These are phyloP conservation scores for Phaeodactylum tricornutum DNA, from an alignment of 108 stramenopile species.

Conservation along the genomic window DNA sequence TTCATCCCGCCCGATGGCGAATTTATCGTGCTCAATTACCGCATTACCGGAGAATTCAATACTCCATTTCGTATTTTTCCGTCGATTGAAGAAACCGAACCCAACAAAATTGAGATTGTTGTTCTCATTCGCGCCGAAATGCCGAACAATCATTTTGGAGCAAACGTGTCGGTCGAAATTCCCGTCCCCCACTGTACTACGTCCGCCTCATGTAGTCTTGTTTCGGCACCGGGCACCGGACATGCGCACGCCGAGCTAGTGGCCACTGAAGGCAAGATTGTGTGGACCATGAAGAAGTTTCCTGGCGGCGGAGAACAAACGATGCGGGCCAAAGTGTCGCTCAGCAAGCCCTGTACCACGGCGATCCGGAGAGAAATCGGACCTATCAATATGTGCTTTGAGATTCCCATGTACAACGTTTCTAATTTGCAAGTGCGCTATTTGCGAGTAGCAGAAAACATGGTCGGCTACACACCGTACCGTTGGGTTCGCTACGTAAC, in stretches of 20 bases:
- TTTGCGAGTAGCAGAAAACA: constrained; percentile 92
- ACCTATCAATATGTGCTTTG: constrained; percentile 95
- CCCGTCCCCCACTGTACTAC: constrained; percentile 79
- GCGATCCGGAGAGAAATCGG: constrained; percentile 88
- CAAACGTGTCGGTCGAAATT: constrained; percentile 85
- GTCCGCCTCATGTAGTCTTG: constrained; percentile 49
- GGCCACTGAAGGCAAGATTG: constrained; percentile 65
- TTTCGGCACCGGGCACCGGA: constrained; percentile 48
- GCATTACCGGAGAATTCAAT: constrained; percentile 93
- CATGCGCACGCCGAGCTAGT: constrained; percentile 76
- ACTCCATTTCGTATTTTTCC: constrained; percentile 97
- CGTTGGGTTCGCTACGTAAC: constrained; percentile 99
- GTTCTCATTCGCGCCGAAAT: constrained; percentile 93
- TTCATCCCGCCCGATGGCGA: constrained; percentile 99
- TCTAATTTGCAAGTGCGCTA: constrained; percentile 96
- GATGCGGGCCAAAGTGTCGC: constrained; percentile 77
- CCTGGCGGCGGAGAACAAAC: constrained; percentile 93
- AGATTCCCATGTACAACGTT: constrained; percentile 99
- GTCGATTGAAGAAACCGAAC: constrained; percentile 83
- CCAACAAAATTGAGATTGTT: constrained; percentile 83
- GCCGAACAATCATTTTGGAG: constrained; percentile 92
- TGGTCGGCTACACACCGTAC: constrained; percentile 95
- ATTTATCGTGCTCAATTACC: constrained; percentile 96
- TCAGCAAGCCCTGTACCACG: constrained; percentile 66
- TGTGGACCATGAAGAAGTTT: constrained; percentile 97